Base-by-base conservation (phyloP, 2,329 filamentous ascomycete species). In the Exophiala spinifera region DNA sequence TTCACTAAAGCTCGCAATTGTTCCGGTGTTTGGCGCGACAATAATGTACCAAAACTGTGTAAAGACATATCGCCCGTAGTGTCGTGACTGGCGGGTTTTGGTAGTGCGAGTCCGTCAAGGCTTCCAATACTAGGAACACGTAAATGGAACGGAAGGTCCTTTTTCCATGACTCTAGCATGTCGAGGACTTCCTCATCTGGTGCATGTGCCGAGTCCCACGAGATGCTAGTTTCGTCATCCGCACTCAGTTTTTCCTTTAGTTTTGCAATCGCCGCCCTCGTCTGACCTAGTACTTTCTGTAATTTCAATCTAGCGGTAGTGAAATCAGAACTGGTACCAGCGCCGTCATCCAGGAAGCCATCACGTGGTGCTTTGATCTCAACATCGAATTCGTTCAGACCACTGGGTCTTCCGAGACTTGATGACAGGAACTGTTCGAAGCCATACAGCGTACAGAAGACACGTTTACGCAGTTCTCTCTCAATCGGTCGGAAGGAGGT, bases 361-460 rank as follows among this genome's bases (percentile, higher is more conserved):
- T 49, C 46, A n/a, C 28, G 28, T 37, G 46, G 46, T 21, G 28
- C 28, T 23, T 37, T 19, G 33, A 49, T 31, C 13, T 49, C 33
- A 13, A 36, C 28, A 11, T 49, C 46, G 33, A 17, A 36, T 19
- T 49, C 46, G 33, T 49, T 37, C 15, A 49, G 19, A 13, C 28
- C 47, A 14, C 34, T 40, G 13, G 47, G 34, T 6, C 47, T 15
- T 11, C 47, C 47, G 2, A 49, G 25, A 4, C 15, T 23, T 8
- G 47, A 40, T 21, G 17, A 40, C n/a, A 25, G 7, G 20, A 40
- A 40, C 2, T 42, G 34, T 36, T 49, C 47, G 17, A 49, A 49
- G 36, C 15, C 36, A 20, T 49, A 42, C 10, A 49, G 47, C n/a
- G 47, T 40, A 20, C 47, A 49, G 17, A 21, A 49, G 15, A 49